These are phyloP conservation scores for Ascochyta lentis DNA, from an alignment of 2,329 filamentous ascomycete genomes.

Conservation along the genomic window DNA sequence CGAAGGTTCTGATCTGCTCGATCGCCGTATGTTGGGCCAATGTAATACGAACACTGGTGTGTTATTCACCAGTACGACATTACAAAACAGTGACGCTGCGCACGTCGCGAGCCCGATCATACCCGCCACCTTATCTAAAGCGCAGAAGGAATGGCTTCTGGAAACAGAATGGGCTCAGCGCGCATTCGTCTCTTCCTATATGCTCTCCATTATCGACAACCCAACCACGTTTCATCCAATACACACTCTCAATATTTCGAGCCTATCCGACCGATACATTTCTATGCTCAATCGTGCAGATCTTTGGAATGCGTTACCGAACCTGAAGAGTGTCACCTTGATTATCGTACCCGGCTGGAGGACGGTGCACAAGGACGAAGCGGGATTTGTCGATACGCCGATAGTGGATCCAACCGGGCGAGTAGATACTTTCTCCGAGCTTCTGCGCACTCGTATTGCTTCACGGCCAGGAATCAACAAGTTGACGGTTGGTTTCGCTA, in stretches of 20 bases:
- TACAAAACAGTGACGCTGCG: constrained; percentile 30
- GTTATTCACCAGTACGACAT: constrained; percentile 41
- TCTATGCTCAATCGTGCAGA: constrained; percentile 61
- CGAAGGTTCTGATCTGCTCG: constrained; percentile 30
- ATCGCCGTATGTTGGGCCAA: constrained; percentile 26
- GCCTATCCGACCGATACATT: constrained; percentile 68
- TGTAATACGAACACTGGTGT: constrained; percentile 33
- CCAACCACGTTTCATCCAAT: constrained; percentile 60
- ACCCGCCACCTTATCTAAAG: constrained; percentile 62
- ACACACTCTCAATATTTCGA: constrained; percentile 67
- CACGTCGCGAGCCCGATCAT: constrained; percentile 51
- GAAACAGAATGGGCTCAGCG: constrained; percentile 73
- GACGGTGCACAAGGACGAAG: constrained; percentile 60
- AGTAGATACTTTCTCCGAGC: constrained; percentile 58
- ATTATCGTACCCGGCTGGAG: constrained; percentile 73
- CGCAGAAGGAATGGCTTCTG: constrained; percentile 72
- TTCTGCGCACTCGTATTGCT: constrained; percentile 61
- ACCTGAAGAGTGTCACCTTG: constrained; percentile 62
- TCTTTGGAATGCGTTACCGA: constrained; percentile 67
- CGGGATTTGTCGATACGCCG: constrained; percentile 58
- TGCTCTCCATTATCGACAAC: constrained; percentile 70
- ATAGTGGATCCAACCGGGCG: constrained; percentile 60
- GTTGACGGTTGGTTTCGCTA: constrained; percentile 70
- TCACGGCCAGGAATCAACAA: constrained; percentile 59
- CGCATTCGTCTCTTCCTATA: constrained; percentile 72